Evolutionary conservation across 1,139 yeast genomes (phyloP), one percentile per base, ranked within the genome.

Genomic region (Scheffersomyces parashehatae): DNA sequence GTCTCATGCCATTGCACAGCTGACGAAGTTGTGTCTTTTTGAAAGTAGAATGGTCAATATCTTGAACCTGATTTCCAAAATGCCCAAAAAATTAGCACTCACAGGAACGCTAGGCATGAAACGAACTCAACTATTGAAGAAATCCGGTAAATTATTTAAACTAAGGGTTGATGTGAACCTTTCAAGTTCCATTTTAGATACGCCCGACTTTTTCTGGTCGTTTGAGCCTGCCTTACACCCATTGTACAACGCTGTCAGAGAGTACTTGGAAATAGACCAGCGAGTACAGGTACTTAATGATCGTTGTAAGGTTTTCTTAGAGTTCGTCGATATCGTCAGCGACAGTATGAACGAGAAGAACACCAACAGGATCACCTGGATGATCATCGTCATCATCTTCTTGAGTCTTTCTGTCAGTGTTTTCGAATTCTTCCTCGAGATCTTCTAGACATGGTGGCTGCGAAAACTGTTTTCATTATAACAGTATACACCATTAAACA

Each of bases 1-100:
- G 81, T 88, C 97, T 2, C 97, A 93, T 65, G 97, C 99, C 1
- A 88, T 93, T 50, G 97, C 98, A 0, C 99, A 93, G 65, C 91
- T 95, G 54, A 90, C 98, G 0, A 93, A 91, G 61, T 68, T 93
- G 29, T 87, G 96, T 35, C 70, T 93, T 42, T 93, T 93, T 66
- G 99, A 93, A 62, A 88, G 96, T 39, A 73, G 96, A 51, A 90
- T 93, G 85, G 88, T 93, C 13, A 83, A 83, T 36, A 84, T 85
- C 48, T 75, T 93, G 62, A 87, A 84, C 48, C 87, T 91, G 56
- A 93, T 93, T 37, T 85, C 95, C 16, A 85, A 85, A 59, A 75
- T 93, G 26, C 99, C 99, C 2, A 88, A 88, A 58, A 82, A 90
- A 53, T 68, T 93, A 42, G 98, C 99, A 0, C 68, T 93, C 35